phyloP scores from a whole-genome alignment of 257 asterid genomes.

The Eustoma russellianum region DNA sequence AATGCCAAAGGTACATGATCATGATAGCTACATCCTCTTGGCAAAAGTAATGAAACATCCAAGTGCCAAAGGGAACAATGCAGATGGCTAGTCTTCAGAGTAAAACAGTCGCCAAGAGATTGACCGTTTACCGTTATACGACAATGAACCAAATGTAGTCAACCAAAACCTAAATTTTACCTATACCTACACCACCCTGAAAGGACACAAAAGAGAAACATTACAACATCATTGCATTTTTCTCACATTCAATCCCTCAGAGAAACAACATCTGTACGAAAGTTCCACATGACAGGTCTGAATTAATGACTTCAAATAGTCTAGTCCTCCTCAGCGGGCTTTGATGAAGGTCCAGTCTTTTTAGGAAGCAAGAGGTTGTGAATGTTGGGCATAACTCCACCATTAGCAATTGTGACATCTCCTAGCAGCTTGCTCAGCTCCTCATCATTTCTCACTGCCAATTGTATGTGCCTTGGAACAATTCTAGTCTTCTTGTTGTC shows the following conservation, averaged over 20 bases:
- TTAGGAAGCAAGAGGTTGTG: conserved; percentile 72
- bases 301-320: background rate
- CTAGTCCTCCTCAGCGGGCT: conserved; percentile 58
- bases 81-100: no score
- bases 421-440: conserved; percentile 72
- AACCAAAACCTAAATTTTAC: no score
- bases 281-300: background rate
- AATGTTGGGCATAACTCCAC: conserved; percentile 81
- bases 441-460: conserved; percentile 73
- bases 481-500: conserved; percentile 80
- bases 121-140: no score
- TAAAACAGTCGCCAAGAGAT: no score
- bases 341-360: conserved; percentile 54
- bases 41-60: no score
- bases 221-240: background rate
- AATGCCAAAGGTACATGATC: no score
- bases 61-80: no score
- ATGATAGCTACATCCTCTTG: no score
- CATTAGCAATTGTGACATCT: conserved; percentile 75
- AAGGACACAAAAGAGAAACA: background rate
- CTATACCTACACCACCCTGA: conserved; percentile 2
- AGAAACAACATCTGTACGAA: background rate
- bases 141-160: no score
- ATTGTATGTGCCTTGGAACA: conserved; percentile 66
- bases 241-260: background rate